Conservation (phyloP, 2,329 filamentous ascomycete genomes). For the Talaromyces islandicus region DNA sequence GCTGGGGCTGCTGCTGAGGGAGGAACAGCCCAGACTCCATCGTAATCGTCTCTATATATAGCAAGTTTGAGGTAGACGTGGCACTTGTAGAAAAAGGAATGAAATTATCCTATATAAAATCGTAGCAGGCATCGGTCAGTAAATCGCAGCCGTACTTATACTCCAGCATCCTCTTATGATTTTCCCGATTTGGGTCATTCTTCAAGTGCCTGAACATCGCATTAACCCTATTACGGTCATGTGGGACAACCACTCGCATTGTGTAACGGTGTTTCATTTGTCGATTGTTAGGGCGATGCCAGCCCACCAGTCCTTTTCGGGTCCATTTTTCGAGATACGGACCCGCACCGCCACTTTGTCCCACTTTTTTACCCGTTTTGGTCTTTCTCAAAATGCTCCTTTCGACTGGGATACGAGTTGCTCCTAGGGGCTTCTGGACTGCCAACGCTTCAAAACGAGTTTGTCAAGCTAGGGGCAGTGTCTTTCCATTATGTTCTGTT, state of each 20-base stretch:
- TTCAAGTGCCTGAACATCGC: neutral
- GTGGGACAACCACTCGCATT: neutral
- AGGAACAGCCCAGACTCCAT: neutral
- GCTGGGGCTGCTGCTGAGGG: neutral
- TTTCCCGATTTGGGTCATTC: constrained; percentile 7
- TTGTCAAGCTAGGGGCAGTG: too few species aligned
- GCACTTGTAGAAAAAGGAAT: neutral
- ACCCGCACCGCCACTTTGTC: neutral
- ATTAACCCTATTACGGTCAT: neutral
- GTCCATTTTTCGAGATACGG: neutral
- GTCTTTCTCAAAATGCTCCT: neutral
- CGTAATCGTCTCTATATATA: neutral
- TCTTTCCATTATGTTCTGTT: too few species aligned
- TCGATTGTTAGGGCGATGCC: neutral
- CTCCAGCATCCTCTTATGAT: neutral
- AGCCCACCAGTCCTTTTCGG: neutral
- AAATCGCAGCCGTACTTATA: neutral
- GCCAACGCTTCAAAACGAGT: too few species aligned
- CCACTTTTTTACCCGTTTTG: neutral
- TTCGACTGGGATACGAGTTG: neutral
- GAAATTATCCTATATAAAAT: neutral
- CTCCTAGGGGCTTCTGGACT: neutral
- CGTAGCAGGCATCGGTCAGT: neutral
- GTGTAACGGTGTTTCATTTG: neutral
- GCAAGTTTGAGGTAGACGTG: neutral